Evolutionary conservation across 257 asterid genomes (phyloP).

Genomic region (Avicennia marina): DNA sequence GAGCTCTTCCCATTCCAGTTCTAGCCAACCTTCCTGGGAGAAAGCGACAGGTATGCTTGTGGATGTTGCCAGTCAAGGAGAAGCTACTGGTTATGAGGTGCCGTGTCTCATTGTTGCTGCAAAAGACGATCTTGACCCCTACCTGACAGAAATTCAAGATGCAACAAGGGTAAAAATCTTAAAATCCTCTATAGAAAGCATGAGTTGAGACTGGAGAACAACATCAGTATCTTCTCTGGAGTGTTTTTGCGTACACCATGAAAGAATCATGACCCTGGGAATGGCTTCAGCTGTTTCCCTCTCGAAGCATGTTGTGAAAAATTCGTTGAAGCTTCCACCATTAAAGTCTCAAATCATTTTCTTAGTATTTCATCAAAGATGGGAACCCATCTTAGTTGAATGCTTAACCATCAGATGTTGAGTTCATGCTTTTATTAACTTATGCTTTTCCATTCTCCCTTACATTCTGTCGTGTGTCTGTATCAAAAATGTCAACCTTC

Average conservation of each 20-base stretch:
- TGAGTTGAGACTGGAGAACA: too few relatives aligned
- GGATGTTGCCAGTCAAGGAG: conserved; percentile 90
- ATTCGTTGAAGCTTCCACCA: conserved; percentile 2
- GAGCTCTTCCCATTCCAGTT: conserved; percentile 37
- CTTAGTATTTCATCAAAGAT: conserved; percentile 1
- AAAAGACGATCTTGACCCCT: conserved; percentile 84
- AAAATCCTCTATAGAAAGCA: not conserved
- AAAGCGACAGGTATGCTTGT: conserved; percentile 83
- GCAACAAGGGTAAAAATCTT: conserved; percentile 69
- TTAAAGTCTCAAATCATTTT: not conserved
- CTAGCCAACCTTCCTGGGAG: conserved; percentile 73
- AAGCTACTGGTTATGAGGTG: conserved; percentile 84
- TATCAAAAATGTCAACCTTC: not conserved
- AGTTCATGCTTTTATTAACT: not conserved
- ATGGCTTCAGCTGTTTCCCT: not conserved
- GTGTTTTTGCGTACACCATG: not conserved
- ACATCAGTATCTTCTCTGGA: too few relatives aligned
- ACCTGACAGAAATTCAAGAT: conserved; percentile 83
- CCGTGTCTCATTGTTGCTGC: conserved; percentile 97
- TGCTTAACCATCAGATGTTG: not conserved
- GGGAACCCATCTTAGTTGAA: not conserved
- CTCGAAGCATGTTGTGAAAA: not conserved
- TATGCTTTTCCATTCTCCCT: not conserved
- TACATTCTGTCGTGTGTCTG: not conserved
- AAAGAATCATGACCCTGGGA: too few relatives aligned